These are phyloP conservation scores for Pichia sp. DNA, from an alignment of 1,139 yeast species.

Conservation along the genomic window DNA sequence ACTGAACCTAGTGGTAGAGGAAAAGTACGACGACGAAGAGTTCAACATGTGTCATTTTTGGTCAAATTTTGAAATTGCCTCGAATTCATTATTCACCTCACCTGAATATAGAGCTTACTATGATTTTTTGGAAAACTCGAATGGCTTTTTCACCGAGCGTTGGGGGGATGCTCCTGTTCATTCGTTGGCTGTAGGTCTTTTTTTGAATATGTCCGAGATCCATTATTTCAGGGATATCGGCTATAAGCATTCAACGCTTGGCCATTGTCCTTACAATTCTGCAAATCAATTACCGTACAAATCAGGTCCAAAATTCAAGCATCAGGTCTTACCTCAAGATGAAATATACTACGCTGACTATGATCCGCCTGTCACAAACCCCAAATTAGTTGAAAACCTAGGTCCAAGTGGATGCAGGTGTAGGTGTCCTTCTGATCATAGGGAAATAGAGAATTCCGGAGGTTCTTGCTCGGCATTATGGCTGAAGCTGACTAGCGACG, in stretches of 20 bases:
- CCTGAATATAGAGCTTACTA: constrained; percentile 62
- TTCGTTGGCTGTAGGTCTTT: constrained; percentile 75
- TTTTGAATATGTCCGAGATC: constrained; percentile 60
- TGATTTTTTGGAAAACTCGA: constrained; percentile 58
- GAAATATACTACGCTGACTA: constrained; percentile 40
- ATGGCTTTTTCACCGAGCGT: constrained; percentile 82
- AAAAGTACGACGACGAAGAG: constrained; percentile 54
- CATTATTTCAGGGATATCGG: constrained; percentile 93
- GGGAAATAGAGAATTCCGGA: constrained; percentile 53
- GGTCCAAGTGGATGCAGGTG: constrained; percentile 83
- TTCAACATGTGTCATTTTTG: constrained; percentile 79
- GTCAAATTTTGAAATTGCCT: constrained; percentile 91
- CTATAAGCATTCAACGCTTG: constrained; percentile 70
- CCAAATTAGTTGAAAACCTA: constrained; percentile 21
- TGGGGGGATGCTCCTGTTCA: constrained; percentile 98
- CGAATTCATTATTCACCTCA: constrained; percentile 67
- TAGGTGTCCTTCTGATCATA: constrained; percentile 57
- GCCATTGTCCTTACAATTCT: constrained; percentile 80
- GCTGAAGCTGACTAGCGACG: constrained; percentile 44
- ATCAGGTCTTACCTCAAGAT: constrained; percentile 27
- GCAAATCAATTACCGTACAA: constrained; percentile 47
- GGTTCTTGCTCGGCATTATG: constrained; percentile 56
- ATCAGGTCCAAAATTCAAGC: constrained; percentile 30
- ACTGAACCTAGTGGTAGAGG: constrained; percentile 42
- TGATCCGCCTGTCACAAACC: constrained; percentile 35